These are phyloP conservation scores for Solanum bulbocastanum DNA, from an alignment of 257 asterid genomes.

Conservation along the genomic window DNA sequence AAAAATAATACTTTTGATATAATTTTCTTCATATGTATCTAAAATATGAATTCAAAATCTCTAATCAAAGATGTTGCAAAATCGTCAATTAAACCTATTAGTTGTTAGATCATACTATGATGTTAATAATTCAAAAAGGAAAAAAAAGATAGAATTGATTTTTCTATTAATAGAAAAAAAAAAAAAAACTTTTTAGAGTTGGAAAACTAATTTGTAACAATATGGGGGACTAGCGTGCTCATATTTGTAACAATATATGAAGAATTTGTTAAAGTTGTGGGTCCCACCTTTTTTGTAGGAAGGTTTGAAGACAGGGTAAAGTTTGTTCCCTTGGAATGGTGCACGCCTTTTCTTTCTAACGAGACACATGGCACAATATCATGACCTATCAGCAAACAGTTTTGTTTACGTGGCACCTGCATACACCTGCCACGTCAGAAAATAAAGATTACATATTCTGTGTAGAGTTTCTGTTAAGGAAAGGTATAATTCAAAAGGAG, in stretches of 20 bases:
- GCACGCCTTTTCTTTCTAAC: conserved; percentile 1
- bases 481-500: background rate
- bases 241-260: background rate
- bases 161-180: background rate
- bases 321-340: conserved; percentile 9
- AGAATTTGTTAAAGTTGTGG: conserved; percentile 11
- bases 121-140: background rate
- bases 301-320: conserved; percentile 31
- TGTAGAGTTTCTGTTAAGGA: background rate
- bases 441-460: background rate
- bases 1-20: no score
- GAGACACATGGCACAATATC: conserved; percentile 24
- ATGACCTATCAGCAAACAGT: background rate
- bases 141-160: background rate
- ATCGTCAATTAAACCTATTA: no score
- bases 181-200: background rate
- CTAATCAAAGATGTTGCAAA: no score
- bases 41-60: no score
- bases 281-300: conserved; percentile 38
- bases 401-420: conserved; percentile 7
- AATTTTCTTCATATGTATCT: no score
- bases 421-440: conserved; percentile 14
- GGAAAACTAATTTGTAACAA: background rate
- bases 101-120: background rate
- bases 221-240: background rate